Conservation (phyloP, 2,329 filamentous ascomycete species). For the Calcarisporium arbuscula region DNA sequence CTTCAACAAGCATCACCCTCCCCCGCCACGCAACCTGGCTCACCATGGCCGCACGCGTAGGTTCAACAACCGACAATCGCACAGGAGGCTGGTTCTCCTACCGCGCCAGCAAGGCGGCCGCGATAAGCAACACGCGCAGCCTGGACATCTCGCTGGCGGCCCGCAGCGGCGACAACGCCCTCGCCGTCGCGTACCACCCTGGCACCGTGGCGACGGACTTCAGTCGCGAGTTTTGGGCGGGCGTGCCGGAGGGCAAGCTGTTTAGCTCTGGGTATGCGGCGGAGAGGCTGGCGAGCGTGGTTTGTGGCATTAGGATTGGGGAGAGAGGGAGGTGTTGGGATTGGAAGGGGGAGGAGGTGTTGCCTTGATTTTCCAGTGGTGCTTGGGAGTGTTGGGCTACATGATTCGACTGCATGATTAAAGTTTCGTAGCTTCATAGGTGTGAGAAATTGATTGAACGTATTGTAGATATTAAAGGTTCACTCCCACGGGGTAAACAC, state of each 20-base stretch:
- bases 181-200: constrained; percentile 68
- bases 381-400: too few relatives aligned
- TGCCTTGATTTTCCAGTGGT: constrained; percentile 36
- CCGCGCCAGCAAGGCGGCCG: constrained; percentile 66
- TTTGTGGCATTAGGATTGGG: constrained; percentile 40
- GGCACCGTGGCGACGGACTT: constrained; percentile 74
- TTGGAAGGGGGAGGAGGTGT: constrained; percentile 59
- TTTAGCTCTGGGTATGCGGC: constrained; percentile 62
- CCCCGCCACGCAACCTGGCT: constrained; percentile 56
- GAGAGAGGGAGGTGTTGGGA: constrained; percentile 62
- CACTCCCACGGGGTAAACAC: too few relatives aligned
- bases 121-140: constrained; percentile 64
- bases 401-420: too few relatives aligned
- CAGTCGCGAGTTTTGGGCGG: constrained; percentile 65
- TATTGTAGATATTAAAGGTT: too few relatives aligned
- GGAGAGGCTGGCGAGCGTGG: constrained; percentile 55
- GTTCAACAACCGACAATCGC: constrained; percentile 64
- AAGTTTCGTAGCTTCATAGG: too few relatives aligned
- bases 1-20: constrained; percentile 25
- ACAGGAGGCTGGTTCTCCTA: constrained; percentile 80
- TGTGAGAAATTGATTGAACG: too few relatives aligned
- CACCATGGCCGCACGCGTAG: constrained; percentile 74
- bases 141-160: constrained; percentile 61
- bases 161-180: constrained; percentile 52
- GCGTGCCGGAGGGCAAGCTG: constrained; percentile 53